Evolutionary conservation across 2,329 filamentous ascomycete species (phyloP).

Genomic region (Geoglossum cookeanum): DNA sequence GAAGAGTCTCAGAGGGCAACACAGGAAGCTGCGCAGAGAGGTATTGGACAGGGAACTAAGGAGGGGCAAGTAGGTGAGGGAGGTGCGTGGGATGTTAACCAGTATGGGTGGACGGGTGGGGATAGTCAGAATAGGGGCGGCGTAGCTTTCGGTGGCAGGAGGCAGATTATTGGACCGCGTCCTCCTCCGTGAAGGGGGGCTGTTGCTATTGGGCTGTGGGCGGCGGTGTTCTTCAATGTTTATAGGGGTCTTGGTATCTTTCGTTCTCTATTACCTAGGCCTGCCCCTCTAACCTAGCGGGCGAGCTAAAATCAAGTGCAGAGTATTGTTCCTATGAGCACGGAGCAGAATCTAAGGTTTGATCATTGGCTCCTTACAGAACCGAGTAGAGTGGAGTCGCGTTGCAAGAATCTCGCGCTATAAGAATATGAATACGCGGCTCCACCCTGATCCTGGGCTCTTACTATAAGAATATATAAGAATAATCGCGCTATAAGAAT

Average conservation of each 20-base stretch:
- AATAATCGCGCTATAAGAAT: too few species aligned
- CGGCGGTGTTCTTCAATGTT: neutral
- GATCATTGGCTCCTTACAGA: too few species aligned
- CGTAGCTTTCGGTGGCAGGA: conserved; percentile 42
- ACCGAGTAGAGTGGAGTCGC: too few species aligned
- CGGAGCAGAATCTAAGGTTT: too few species aligned
- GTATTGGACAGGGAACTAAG: conserved; percentile 24
- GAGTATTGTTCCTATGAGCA: neutral
- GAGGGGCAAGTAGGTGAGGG: conserved; percentile 48
- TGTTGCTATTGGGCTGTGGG: neutral
- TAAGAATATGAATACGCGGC: too few species aligned
- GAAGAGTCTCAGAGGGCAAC: conserved; percentile 53
- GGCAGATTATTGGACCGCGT: conserved; percentile 63
- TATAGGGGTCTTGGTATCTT: neutral
- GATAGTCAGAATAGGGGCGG: conserved; percentile 52
- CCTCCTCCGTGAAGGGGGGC: neutral
- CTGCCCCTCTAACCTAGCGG: neutral
- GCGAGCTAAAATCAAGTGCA: neutral
- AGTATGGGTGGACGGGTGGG: conserved; percentile 59
- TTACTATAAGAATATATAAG: too few species aligned
- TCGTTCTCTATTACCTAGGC: neutral
- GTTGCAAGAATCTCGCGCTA: too few species aligned
- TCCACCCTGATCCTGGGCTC: too few species aligned
- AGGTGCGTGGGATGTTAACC: conserved; percentile 56
- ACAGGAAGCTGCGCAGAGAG: conserved; percentile 29